Evolutionary conservation across 2,329 filamentous ascomycete genomes (phyloP), one percentile per base, ranked within the genome.

Genomic region (Pseudogymnoascus sp.): DNA sequence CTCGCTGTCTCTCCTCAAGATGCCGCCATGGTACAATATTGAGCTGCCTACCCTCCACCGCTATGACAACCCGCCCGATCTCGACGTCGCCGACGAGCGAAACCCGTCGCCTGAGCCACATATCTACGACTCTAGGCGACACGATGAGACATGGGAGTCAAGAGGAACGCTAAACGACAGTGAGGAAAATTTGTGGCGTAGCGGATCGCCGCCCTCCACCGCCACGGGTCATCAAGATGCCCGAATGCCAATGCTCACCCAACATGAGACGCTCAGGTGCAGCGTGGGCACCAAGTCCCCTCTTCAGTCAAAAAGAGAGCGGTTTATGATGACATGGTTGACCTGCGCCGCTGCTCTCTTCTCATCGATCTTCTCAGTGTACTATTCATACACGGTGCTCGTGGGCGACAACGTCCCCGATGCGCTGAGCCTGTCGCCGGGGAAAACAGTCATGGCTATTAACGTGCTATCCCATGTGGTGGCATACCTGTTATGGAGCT

Each of bases 31-130:
- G 47, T 54, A 54, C 28, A 54, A 54, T 28, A 54, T 54, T 9
- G 47, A 54, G 25, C 16, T 54, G 28, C 47, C 47, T 18, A 18
- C 25, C n/a, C 25, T 54, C 28, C 47, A 54, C 25, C 47, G 16
- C 47, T 54, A 54, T 54, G 47, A 54, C 47, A 54, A 54, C 47
- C 47, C 47, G 47, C 47, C 47, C 47, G 47, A 54, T 28, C 25
- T 54, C 47, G 47, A 54, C 28, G 47, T 54, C 47, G 47, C 47
- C 47, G 47, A 54, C 28, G 47, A 54, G 47, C 47, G 47, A 18
- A 33, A 33, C n/a, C n/a, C 25, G 18, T 54, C 47, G 25, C 47
- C 47, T 14, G 25, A 54, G 47, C 47, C 47, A 54, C 47, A 18
- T 18, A 16, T 18, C n/a, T 54, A 25, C n/a, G 47, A 18, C 11